These are phyloP conservation scores for Microbotryum intermedium DNA, from an alignment of 1,284 basidiomycete species.

Conservation along the genomic window DNA sequence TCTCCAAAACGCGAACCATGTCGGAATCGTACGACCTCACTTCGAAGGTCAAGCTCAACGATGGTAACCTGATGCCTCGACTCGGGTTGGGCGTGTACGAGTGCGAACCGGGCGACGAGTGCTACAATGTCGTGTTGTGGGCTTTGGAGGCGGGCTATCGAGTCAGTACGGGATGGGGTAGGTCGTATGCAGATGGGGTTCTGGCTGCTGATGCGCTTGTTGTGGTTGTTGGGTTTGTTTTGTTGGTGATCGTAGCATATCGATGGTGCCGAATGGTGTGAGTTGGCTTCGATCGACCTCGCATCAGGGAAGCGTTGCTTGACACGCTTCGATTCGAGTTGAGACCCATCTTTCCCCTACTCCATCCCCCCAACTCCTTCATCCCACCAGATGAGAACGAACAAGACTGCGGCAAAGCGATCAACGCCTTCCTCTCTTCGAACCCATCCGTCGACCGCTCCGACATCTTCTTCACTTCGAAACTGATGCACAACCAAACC, in stretches of 20 bases:
- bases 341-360: too few species aligned
- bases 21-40: conserved; percentile 47
- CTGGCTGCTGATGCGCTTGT: too few species aligned
- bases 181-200: too few species aligned
- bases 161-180: too few species aligned
- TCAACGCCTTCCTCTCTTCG: conserved; percentile 26
- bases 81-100: conserved; percentile 24
- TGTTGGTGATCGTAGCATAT: background rate
- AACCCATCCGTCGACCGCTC: conserved; percentile 9
- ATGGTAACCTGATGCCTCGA: conserved; percentile 21
- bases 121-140: conserved; percentile 26
- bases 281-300: too few species aligned
- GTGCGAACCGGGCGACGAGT: conserved; percentile 24
- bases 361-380: too few species aligned
- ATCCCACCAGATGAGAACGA: conserved; percentile 25
- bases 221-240: background rate
- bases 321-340: too few species aligned
- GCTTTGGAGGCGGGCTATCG: conserved; percentile 18
- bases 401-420: conserved; percentile 25
- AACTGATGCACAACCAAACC: conserved; percentile 27
- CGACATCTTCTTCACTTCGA: conserved; percentile 25
- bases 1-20: background rate
- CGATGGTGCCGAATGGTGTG: conserved; percentile 27
- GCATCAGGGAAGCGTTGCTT: too few species aligned
- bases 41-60: conserved; percentile 64